Conservation (phyloP, 257 asterid genomes). For the Forsythia viridissima region DNA sequence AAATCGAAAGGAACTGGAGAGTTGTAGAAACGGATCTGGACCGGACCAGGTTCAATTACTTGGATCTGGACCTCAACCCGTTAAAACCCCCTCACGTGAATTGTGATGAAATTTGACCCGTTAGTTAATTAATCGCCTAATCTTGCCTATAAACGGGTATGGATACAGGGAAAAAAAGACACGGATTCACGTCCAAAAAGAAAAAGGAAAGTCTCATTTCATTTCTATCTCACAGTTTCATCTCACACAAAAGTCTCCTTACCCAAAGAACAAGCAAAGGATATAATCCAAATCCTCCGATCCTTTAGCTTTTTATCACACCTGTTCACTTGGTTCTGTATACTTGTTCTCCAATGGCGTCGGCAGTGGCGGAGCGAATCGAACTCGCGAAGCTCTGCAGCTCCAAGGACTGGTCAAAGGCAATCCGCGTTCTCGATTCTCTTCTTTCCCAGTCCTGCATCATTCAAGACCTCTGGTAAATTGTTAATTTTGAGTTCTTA, state of each 20-base stretch:
- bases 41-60: background rate
- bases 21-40: background rate
- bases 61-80: background rate
- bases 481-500: conserved; percentile 8
- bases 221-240: conserved; percentile 13
- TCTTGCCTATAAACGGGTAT: background rate
- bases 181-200: background rate
- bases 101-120: background rate
- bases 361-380: conserved; percentile 64
- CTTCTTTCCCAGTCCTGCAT: conserved; percentile 59
- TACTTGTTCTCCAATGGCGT: conserved; percentile 44
- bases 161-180: background rate
- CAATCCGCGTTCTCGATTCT: conserved; percentile 91
- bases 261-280: conserved; percentile 45
- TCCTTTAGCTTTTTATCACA: conserved; percentile 19
- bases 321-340: background rate
- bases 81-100: background rate
- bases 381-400: conserved; percentile 87
- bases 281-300: conserved; percentile 26
- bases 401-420: conserved; percentile 97
- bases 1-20: no score
- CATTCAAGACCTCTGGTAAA: conserved; percentile 90
- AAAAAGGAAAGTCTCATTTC: background rate
- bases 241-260: conserved; percentile 26
- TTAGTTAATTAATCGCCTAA: background rate